Evolutionary conservation across 2,329 filamentous ascomycete genomes (phyloP).

Genomic region (Hirsutella rhossiliensis): DNA sequence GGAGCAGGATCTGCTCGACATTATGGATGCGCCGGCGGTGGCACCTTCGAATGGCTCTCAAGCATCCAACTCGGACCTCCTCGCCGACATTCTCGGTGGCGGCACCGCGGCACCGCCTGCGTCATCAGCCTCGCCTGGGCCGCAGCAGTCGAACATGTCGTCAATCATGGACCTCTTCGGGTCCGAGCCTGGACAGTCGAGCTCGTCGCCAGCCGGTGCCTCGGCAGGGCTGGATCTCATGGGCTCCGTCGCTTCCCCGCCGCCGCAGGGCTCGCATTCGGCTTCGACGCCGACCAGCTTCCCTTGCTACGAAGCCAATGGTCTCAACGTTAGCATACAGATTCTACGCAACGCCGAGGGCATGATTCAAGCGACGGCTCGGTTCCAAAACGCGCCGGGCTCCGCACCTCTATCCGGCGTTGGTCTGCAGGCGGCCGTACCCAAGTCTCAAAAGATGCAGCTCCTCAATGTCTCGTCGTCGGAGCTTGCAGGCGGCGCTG

Average conservation of each 20-base stretch:
- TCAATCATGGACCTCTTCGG: slow-evolving; percentile 89
- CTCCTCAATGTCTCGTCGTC: slow-evolving; percentile 77
- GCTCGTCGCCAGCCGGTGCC: slow-evolving; percentile 21
- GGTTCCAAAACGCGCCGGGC: slow-evolving; percentile 67
- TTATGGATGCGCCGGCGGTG: slow-evolving; percentile 65
- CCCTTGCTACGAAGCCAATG: slow-evolving; percentile 77
- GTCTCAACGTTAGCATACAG: slow-evolving; percentile 67
- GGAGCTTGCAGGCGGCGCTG: slow-evolving; percentile 63
- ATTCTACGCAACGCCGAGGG: slow-evolving; percentile 73
- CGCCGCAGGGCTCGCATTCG: slow-evolving; percentile 19
- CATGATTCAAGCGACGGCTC: slow-evolving; percentile 68
- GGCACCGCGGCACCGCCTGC: slow-evolving; percentile 32
- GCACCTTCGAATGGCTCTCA: slow-evolving; percentile 39
- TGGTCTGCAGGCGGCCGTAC: slow-evolving; percentile 85
- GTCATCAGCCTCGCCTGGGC: slow-evolving; percentile 28
- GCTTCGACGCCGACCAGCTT: slow-evolving; percentile 40
- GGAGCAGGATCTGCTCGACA: slow-evolving; percentile 83
- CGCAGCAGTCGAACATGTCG: slow-evolving; percentile 44
- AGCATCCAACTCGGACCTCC: slow-evolving; percentile 68
- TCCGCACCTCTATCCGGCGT: slow-evolving; percentile 58
- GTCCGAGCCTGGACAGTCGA: slow-evolving; percentile 26
- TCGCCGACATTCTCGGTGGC: slow-evolving; percentile 84
- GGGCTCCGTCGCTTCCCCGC: slow-evolving; percentile 34
- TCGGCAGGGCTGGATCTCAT: slow-evolving; percentile 37
- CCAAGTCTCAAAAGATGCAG: slow-evolving; percentile 90